phyloP scores from a whole-genome alignment of 345 rosid species.

The Carallia pectinifolia region DNA sequence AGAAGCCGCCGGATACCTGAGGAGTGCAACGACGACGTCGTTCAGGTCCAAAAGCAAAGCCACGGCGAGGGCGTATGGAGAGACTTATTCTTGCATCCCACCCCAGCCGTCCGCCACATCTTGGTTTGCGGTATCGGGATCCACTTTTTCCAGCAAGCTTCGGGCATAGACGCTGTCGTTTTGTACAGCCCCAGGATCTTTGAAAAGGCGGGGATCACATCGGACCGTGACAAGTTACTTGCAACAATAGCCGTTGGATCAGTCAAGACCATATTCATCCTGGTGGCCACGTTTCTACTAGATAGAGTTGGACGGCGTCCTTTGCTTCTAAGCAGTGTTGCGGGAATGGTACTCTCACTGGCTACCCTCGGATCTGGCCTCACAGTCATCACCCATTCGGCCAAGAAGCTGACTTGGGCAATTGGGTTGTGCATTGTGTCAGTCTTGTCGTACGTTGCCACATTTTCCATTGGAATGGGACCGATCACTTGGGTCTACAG shows the following conservation, averaged over 20 bases:
- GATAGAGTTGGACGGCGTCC: constrained; percentile 19
- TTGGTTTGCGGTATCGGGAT: constrained; percentile 13
- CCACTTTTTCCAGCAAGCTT: constrained; percentile 12
- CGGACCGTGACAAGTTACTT: constrained; percentile 8
- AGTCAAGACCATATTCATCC: constrained; percentile 16
- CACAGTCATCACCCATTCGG: constrained; percentile 12
- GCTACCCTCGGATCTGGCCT: constrained; percentile 6
- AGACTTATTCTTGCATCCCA: constrained; percentile 10
- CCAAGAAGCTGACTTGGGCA: constrained; percentile 24
- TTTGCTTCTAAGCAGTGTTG: constrained; percentile 15
- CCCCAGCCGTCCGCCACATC: constrained; percentile 15
- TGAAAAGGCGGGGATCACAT: constrained; percentile 12
- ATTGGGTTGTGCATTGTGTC: constrained; percentile 20
- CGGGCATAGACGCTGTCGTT: background rate
- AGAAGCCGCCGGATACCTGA: constrained; percentile 18
- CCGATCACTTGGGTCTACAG: constrained; percentile 33
- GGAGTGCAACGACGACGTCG: background rate
- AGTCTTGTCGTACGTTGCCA: constrained; percentile 13
- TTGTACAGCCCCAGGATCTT: constrained; percentile 10
- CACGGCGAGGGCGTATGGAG: constrained; percentile 18
- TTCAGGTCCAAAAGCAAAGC: constrained; percentile 2
- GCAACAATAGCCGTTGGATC: constrained; percentile 18
- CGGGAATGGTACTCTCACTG: constrained; percentile 11
- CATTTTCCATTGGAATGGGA: constrained; percentile 29
- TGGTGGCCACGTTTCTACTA: constrained; percentile 16